phyloP scores from a whole-genome alignment of 192 early-diverging fungal species.

The Coemansia nantahalensis region DNA sequence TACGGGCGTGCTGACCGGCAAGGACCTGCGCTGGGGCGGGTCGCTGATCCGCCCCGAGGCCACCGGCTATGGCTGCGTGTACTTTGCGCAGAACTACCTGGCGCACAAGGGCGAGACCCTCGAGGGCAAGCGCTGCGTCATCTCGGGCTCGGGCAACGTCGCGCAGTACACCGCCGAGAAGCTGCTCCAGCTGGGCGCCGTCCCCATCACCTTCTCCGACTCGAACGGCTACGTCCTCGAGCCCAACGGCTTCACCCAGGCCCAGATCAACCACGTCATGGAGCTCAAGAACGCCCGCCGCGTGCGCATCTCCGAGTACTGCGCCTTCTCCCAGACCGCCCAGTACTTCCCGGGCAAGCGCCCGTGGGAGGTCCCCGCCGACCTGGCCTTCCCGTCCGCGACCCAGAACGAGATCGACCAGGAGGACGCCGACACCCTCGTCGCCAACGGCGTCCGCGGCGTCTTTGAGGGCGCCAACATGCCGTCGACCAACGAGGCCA shows the following conservation, averaged over 20 bases:
- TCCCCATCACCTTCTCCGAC: constrained; percentile 56
- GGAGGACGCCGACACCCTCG: constrained; percentile 54
- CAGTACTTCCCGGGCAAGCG: constrained; percentile 56
- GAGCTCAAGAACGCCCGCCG: constrained; percentile 57
- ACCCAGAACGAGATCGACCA: constrained; percentile 59
- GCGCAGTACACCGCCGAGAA: constrained; percentile 58
- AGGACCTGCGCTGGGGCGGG: constrained; percentile 56
- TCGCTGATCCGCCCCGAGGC: constrained; percentile 57
- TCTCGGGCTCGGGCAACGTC: constrained; percentile 58
- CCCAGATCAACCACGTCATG: constrained; percentile 53
- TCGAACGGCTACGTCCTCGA: constrained; percentile 55
- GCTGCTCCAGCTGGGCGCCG: constrained; percentile 54
- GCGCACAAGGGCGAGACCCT: constrained; percentile 50
- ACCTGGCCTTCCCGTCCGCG: constrained; percentile 57
- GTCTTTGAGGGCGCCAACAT: constrained; percentile 60
- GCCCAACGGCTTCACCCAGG: constrained; percentile 53
- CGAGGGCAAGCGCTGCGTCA: constrained; percentile 54
- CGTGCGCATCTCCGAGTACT: constrained; percentile 54
- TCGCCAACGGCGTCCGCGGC: constrained; percentile 52
- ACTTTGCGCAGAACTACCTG: constrained; percentile 56
- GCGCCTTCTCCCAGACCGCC: constrained; percentile 47
- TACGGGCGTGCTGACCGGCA: constrained; percentile 55
- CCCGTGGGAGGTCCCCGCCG: constrained; percentile 55
- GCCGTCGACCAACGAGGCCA: constrained; percentile 57
- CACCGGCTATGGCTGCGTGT: constrained; percentile 58